Conservation (phyloP, 305 asterid species). For the Caryopteris hybrid region DNA sequence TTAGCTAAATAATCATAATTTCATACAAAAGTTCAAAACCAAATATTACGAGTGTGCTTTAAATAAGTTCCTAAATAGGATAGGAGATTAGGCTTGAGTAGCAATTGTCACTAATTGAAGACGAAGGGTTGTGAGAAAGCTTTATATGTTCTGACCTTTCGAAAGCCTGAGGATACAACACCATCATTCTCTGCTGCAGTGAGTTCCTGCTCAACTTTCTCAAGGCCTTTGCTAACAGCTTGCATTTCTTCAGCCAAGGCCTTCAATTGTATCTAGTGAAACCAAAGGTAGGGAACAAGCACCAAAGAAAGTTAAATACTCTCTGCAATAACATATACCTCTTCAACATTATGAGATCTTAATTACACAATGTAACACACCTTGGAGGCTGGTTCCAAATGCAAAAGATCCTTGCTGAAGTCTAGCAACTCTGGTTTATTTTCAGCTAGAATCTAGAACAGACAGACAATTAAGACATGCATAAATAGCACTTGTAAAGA, state of each 20-base stretch:
- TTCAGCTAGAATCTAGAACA: conserved; percentile 72
- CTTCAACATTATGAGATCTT: conserved; percentile 9
- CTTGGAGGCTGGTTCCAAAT: conserved; percentile 97
- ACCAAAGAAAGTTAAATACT: conserved; percentile 19
- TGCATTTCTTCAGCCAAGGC: conserved; percentile 99
- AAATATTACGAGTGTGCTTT: background rate
- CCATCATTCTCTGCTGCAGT: conserved; percentile 87
- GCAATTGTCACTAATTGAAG: background rate
- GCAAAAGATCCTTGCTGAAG: conserved; percentile 83
- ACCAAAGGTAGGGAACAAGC: conserved; percentile 24
- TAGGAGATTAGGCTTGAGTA: background rate
- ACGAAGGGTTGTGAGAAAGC: background rate
- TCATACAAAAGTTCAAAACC: background rate
- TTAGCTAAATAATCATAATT: conserved; percentile 13
- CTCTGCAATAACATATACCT: conserved; percentile 10
- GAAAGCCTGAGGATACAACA: conserved; percentile 78
- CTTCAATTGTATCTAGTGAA: conserved; percentile 79
- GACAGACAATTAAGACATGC: conserved; percentile 7
- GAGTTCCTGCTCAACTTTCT: conserved; percentile 96
- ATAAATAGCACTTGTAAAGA: conserved; percentile 1
- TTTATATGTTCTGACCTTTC: conserved; percentile 51
- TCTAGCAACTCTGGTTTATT: conserved; percentile 91
- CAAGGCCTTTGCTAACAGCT: conserved; percentile 98
- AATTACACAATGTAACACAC: conserved; percentile 31
- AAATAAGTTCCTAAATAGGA: background rate